Percentiles rank a stretch among this genome's conserved stretches.
These are phyloP conservation scores for Boletus hoseneyae DNA, from an alignment of 1,284 basidiomycete genomes.

Conservation along the genomic window DNA sequence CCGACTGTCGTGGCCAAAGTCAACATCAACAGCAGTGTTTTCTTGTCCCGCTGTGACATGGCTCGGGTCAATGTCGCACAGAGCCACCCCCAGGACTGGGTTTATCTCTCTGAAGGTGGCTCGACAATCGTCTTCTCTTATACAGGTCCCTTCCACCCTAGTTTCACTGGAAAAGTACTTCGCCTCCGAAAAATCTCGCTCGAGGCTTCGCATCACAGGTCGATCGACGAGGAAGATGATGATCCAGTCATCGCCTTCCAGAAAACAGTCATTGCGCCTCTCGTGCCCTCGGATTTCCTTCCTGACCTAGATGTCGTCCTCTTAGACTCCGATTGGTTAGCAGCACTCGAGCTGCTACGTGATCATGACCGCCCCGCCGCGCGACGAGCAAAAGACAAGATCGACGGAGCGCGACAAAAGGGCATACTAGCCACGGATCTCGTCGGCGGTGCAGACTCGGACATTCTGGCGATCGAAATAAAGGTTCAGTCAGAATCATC, in stretches of 20 bases:
- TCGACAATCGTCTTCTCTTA: conserved; percentile 87
- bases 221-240: conserved; percentile 42
- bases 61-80: conserved; percentile 24
- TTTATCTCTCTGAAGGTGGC: conserved; percentile 86
- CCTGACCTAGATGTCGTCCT: conserved; percentile 51
- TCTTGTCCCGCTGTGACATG: conserved; percentile 10
- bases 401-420: conserved; percentile 54
- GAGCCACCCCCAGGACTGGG: conserved; percentile 64
- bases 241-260: conserved; percentile 66
- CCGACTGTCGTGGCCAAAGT: background rate
- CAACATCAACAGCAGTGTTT: too few relatives aligned
- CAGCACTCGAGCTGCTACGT: conserved; percentile 44
- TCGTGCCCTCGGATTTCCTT: conserved; percentile 59
- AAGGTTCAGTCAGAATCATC: conserved; percentile 52
- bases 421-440: conserved; percentile 75
- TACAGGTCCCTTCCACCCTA: conserved; percentile 45
- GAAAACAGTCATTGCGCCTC: conserved; percentile 49
- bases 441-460: conserved; percentile 43
- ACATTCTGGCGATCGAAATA: conserved; percentile 75
- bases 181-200: conserved; percentile 61
- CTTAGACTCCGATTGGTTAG: conserved; percentile 64
- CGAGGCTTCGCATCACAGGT: background rate
- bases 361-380: conserved; percentile 52
- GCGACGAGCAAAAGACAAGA: conserved; percentile 51
- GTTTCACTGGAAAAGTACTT: conserved; percentile 64